Evolutionary conservation across 2,329 filamentous ascomycete genomes (phyloP).

Genomic region (Aspergillus puulaauensis): DNA sequence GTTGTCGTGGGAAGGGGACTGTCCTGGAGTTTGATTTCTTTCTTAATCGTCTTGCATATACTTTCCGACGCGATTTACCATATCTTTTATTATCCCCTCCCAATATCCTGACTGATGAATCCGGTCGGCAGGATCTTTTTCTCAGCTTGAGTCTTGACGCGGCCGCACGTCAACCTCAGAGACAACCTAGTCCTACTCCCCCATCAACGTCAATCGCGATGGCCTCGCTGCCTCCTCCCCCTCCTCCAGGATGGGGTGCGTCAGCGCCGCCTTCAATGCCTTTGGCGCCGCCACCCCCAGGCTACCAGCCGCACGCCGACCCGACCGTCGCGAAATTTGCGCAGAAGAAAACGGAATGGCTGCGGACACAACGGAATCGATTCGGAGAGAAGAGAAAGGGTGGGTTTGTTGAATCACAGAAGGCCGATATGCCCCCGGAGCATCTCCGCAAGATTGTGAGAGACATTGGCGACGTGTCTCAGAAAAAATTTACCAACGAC

Average conservation of each 20-base stretch:
- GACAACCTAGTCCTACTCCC: slow-evolving; percentile 18
- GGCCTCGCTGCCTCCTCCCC: slow-evolving; percentile 63
- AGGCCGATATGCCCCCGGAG: slow-evolving; percentile 97
- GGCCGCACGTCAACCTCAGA: slow-evolving; percentile 28
- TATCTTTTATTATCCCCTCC: background rate
- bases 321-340: slow-evolving; percentile 90
- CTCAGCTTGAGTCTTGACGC: slow-evolving; percentile 32
- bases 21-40: slow-evolving; percentile 20
- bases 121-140: slow-evolving; percentile 23
- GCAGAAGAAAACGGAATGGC: slow-evolving; percentile 99
- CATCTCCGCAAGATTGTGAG: slow-evolving; percentile 97
- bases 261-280: slow-evolving; percentile 53
- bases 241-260: slow-evolving; percentile 66
- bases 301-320: slow-evolving; percentile 76
- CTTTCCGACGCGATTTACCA: slow-evolving; percentile 6
- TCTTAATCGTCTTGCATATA: slow-evolving; percentile 14
- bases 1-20: slow-evolving; percentile 30
- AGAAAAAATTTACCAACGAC: slow-evolving; percentile 98
- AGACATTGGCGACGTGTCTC: slow-evolving; percentile 97
- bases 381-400: slow-evolving; percentile 97
- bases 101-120: slow-evolving; percentile 16
- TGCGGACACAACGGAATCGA: slow-evolving; percentile 82
- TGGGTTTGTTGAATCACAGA: slow-evolving; percentile 96
- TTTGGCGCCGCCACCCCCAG: slow-evolving; percentile 75
- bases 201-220: slow-evolving; percentile 42